Conservation (phyloP, 2,329 filamentous ascomycete species). For the Tympanopsis confertula region DNA sequence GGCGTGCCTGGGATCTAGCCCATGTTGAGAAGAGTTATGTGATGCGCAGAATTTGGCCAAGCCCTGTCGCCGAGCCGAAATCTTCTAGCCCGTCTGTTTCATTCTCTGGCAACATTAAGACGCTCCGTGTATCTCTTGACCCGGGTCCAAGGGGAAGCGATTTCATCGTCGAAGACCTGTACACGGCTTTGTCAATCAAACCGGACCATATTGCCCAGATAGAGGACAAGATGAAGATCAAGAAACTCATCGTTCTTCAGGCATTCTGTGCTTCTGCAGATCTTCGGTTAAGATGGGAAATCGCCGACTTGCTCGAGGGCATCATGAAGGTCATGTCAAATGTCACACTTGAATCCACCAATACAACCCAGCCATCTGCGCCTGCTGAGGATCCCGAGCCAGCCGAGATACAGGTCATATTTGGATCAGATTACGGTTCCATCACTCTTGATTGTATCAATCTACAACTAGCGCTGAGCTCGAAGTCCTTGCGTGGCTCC, state of each 20-base stretch:
- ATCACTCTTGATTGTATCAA: constrained; percentile 28
- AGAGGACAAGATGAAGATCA: constrained; percentile 13
- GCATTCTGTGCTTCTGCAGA: background rate
- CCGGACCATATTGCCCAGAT: constrained; percentile 28
- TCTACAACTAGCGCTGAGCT: constrained; percentile 71
- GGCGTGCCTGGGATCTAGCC: constrained; percentile 83
- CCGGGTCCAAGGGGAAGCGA: constrained; percentile 76
- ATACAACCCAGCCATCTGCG: background rate
- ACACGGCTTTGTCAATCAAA: constrained; percentile 46
- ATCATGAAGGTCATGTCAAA: background rate
- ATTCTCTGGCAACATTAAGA: constrained; percentile 41
- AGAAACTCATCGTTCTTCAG: constrained; percentile 3
- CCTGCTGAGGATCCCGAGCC: background rate
- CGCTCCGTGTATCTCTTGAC: constrained; percentile 62
- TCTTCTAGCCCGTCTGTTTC: constrained; percentile 5
- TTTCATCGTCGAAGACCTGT: constrained; percentile 48
- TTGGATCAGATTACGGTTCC: background rate
- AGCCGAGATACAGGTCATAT: background rate
- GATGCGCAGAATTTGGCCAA: constrained; percentile 60
- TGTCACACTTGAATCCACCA: background rate
- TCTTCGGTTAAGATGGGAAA: background rate
- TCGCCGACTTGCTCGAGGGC: background rate
- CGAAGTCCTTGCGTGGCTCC: constrained; percentile 50
- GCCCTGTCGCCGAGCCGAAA: constrained; percentile 5
- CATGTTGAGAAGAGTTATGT: constrained; percentile 62